phyloP scores from a whole-genome alignment of 768 basidiomycete species.

The Tylopilus intermedius region DNA sequence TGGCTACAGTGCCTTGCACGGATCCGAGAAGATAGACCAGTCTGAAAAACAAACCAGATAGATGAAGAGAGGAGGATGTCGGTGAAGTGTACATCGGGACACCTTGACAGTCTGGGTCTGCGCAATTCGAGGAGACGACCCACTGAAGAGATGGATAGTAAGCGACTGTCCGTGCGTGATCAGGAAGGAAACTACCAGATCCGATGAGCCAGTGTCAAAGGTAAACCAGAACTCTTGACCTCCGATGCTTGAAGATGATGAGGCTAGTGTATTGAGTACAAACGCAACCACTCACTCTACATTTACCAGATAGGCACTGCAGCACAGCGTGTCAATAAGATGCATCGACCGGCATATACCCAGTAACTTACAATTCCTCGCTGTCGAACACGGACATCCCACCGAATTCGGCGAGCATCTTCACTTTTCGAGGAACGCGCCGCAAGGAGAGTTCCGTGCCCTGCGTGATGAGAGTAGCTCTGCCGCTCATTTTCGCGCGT shows the following conservation, averaged over 20 bases:
- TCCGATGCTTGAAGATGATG: slow-evolving; percentile 33
- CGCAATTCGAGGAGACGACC: slow-evolving; percentile 47
- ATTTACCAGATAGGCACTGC: slow-evolving; percentile 39
- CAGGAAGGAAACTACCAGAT: slow-evolving; percentile 36
- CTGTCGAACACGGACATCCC: slow-evolving; percentile 25
- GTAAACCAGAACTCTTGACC: slow-evolving; percentile 41
- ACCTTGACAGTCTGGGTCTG: slow-evolving; percentile 39
- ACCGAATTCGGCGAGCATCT: slow-evolving; percentile 18
- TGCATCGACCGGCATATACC: background rate
- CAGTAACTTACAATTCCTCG: slow-evolving; percentile 31
- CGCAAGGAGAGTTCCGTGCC: slow-evolving; percentile 22
- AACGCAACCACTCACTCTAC: slow-evolving; percentile 26
- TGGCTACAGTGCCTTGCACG: slow-evolving; percentile 48
- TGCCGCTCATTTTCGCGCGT: slow-evolving; percentile 13
- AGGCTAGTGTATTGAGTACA: background rate
- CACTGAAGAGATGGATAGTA: slow-evolving; percentile 34
- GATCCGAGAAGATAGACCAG: slow-evolving; percentile 50
- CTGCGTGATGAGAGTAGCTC: slow-evolving; percentile 15
- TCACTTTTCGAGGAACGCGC: slow-evolving; percentile 19
- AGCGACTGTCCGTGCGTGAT: slow-evolving; percentile 1
- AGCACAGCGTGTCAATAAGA: background rate
- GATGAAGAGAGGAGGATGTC: slow-evolving; percentile 27
- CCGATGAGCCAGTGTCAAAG: slow-evolving; percentile 56
- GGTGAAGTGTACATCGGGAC: slow-evolving; percentile 39
- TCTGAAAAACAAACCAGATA: slow-evolving; percentile 36